Base-by-base conservation (phyloP, 176 grass and related monocot genomes). In the Eleusine indica region DNA sequence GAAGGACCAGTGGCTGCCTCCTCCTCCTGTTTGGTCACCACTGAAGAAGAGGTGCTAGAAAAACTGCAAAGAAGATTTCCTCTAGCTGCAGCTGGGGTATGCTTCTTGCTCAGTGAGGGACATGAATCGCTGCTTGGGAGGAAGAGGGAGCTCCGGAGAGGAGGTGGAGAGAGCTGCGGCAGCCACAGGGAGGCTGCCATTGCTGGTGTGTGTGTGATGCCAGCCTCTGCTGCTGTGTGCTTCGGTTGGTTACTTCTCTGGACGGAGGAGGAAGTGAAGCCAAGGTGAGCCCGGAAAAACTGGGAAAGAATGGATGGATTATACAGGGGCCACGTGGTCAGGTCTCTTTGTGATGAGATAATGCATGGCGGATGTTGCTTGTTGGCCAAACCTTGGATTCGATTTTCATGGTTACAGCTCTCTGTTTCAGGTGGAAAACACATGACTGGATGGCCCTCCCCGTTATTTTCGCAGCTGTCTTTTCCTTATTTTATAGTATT, bases 171-270 rank as follows among this genome's bases (percentile, higher is more conserved):
- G 35, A 65, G 35, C 70, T 80, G 87, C 66, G 13, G 74, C 76
- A 70, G 51, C 77, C 83, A 89, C 5, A 82, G 25, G 56, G 72
- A 76, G 56, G 88, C 66, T 13, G 83, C 87, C 80, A 83, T 73
- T 56, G 22, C 62, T 64, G 2, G 19, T 30, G 19, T 72, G 13
- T 17, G 15, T 5, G 19, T 25, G 25, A 25, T 25, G 25, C 25
- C 25, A 25, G 25, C 25, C 25, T 25, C 25, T 25, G 25, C 25
- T 25, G 25, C 25, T 25, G 25, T 25, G 25, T 25, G 25, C 25
- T 25, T 25, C 25, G 25, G 25, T 56, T 18, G 49, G 56, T 2
- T 60, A 6, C 58, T 62, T 62, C 21, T 12, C 49, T 11, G 49
- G 49, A 52, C 49, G 3, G 49, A 16, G 14, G 49, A 16, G 3